A percentile compares a stretch with the other conserved stretches of the same genome.
These are phyloP conservation scores for Borealophlyctis nickersoniae DNA, from an alignment of 192 early-diverging fungal species.

Conservation along the genomic window DNA sequence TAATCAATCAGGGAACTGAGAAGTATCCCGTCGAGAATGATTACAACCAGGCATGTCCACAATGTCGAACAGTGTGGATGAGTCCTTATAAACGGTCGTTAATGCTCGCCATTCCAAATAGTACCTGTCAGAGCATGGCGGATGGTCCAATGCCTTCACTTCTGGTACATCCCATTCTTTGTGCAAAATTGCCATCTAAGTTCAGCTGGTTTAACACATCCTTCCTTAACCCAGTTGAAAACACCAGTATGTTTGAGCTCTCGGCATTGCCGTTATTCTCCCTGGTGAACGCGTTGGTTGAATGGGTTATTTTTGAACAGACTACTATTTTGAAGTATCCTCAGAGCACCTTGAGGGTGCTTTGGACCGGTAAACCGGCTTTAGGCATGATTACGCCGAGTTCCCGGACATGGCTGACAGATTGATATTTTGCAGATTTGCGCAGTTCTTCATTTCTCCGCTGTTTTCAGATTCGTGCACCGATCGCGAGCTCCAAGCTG, in stretches of 20 bases:
- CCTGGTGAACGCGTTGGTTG: too few species aligned
- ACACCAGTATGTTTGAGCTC: conserved; percentile 58
- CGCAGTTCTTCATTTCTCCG: conserved; percentile 90
- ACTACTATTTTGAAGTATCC: conserved; percentile 83
- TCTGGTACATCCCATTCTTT: conserved; percentile 18
- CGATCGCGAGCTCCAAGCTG: conserved; percentile 89
- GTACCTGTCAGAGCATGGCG: conserved; percentile 71
- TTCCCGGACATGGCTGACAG: too few species aligned
- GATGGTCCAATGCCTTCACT: conserved; percentile 81
- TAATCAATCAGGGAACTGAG: too few species aligned
- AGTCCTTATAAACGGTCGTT: neutral
- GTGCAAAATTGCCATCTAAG: too few species aligned
- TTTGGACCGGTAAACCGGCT: conserved; percentile 56
- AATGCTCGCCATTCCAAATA: conserved; percentile 20
- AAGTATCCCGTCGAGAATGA: conserved; percentile 82
- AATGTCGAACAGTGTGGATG: too few species aligned
- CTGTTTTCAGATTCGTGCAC: conserved; percentile 83
- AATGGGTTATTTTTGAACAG: neutral
- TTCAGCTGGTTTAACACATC: too few species aligned
- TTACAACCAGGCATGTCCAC: conserved; percentile 56
- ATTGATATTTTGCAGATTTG: too few species aligned
- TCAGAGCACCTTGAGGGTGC: conserved; percentile 63
- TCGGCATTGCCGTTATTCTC: too few species aligned
- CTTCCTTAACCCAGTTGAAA: conserved; percentile 53
- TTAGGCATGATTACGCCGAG: conserved; percentile 15